Evolutionary conservation across 306 rosid genomes (phyloP).

Genomic region (Vigna unguiculata): DNA sequence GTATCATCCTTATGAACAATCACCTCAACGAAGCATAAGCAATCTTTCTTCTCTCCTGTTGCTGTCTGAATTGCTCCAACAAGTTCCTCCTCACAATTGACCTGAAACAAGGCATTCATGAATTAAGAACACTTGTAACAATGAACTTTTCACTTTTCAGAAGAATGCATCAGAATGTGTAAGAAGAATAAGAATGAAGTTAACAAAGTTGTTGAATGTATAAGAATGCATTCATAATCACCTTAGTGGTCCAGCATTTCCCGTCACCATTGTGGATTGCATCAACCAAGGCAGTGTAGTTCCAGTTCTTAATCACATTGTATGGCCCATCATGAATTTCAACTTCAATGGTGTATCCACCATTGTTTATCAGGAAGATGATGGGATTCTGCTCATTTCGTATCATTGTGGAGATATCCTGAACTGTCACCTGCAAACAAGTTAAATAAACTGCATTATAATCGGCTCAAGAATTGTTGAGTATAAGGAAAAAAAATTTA

Average conservation of each 20-base stretch:
- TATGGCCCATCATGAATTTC: conserved; percentile 80
- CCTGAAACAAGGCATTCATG: conserved; percentile 44
- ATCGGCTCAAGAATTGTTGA: background rate
- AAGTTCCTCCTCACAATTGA: conserved; percentile 67
- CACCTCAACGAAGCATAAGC: conserved; percentile 72
- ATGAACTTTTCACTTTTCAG: too few relatives aligned
- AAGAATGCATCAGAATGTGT: too few relatives aligned
- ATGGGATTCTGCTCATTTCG: conserved; percentile 59
- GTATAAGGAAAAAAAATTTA: background rate
- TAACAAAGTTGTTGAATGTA: background rate
- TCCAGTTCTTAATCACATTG: conserved; percentile 77
- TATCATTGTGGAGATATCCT: conserved; percentile 74
- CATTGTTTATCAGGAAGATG: conserved; percentile 72
- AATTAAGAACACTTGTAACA: background rate
- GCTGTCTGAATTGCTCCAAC: conserved; percentile 58
- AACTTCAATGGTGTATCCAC: conserved; percentile 77
- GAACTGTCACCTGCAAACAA: conserved; percentile 62
- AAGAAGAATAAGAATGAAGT: too few relatives aligned
- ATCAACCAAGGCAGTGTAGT: conserved; percentile 65
- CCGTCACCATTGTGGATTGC: conserved; percentile 78
- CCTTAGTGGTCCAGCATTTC: conserved; percentile 85
- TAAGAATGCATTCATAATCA: conserved; percentile 9
- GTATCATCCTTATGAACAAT: conserved; percentile 70
- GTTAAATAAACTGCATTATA: background rate
- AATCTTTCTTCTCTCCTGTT: conserved; percentile 55